Evolutionary conservation across 1,284 basidiomycete genomes (phyloP).

Genomic region (Cutaneotrichosporon sp.): DNA sequence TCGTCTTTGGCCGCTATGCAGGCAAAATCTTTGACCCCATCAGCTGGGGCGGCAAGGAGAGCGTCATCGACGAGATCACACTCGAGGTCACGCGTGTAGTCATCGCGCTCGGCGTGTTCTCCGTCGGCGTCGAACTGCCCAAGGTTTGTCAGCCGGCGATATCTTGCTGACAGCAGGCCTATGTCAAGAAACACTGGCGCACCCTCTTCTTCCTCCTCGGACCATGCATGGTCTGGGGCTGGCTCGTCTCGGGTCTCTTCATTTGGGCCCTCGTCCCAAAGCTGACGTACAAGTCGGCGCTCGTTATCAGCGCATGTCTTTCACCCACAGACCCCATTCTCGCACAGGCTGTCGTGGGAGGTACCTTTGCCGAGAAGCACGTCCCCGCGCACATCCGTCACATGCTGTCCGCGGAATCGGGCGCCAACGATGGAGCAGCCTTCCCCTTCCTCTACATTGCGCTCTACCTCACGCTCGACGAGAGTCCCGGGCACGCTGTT

Average conservation of each 20-base stretch:
- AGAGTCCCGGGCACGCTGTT: slow-evolving; percentile 66
- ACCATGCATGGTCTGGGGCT: slow-evolving; percentile 82
- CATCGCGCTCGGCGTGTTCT: slow-evolving; percentile 95
- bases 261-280: slow-evolving; percentile 87
- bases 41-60: slow-evolving; percentile 64
- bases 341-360: slow-evolving; percentile 73
- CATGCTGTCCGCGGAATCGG: slow-evolving; percentile 88
- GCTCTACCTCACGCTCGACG: slow-evolving; percentile 80
- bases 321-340: slow-evolving; percentile 89
- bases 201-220: slow-evolving; percentile 82
- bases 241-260: slow-evolving; percentile 82
- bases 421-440: slow-evolving; percentile 90
- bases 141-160: slow-evolving; percentile 57
- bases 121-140: slow-evolving; percentile 93
- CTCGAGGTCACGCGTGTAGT: slow-evolving; percentile 94
- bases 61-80: slow-evolving; percentile 68
- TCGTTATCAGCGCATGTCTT: slow-evolving; percentile 89
- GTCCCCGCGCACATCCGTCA: slow-evolving; percentile 95
- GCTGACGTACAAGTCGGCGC: slow-evolving; percentile 78
- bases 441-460: slow-evolving; percentile 93
- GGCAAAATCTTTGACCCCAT: slow-evolving; percentile 84
- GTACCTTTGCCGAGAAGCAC: slow-evolving; percentile 97
- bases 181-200: slow-evolving; percentile 88
- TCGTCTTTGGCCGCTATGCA: slow-evolving; percentile 86
- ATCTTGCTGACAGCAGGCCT: slow-evolving; percentile 57